Percentiles rank a stretch among this genome's conserved stretches.
phyloP scores from a whole-genome alignment of 768 basidiomycete species.

The Lactarius vividus region DNA sequence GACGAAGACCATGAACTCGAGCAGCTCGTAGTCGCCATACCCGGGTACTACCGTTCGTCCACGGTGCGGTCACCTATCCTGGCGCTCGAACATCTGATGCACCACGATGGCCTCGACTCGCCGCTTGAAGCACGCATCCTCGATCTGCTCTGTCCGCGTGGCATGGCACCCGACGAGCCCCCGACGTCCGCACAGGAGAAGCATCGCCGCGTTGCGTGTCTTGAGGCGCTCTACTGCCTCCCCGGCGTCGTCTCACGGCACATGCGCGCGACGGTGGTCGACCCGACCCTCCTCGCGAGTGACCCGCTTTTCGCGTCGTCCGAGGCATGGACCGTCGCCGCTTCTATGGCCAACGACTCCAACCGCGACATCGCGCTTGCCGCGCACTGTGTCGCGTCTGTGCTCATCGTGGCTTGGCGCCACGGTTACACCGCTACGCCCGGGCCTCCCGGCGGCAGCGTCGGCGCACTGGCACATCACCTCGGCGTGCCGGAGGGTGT shows the following conservation, averaged over 20 bases:
- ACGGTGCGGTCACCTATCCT: background rate
- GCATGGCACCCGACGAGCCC: background rate
- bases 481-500: conserved; percentile 7
- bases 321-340: conserved; percentile 15
- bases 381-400: conserved; percentile 14
- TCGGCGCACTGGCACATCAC: conserved; percentile 1
- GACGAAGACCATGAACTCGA: conserved; percentile 24
- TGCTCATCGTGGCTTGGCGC: conserved; percentile 10
- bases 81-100: conserved; percentile 7
- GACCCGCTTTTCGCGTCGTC: conserved; percentile 17
- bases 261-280: background rate
- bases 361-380: conserved; percentile 14
- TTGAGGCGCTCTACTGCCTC: conserved; percentile 19
- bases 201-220: conserved; percentile 10
- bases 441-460: background rate
- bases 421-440: background rate
- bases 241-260: conserved; percentile 6
- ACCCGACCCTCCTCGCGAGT: background rate
- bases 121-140: conserved; percentile 21
- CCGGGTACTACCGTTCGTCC: conserved; percentile 19
- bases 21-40: conserved; percentile 15
- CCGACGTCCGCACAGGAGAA: background rate
- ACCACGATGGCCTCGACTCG: conserved; percentile 17
- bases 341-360: background rate
- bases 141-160: conserved; percentile 16